These are phyloP conservation scores for Fusarium euwallaceae DNA, from an alignment of 2,329 filamentous ascomycete species.

Conservation along the genomic window DNA sequence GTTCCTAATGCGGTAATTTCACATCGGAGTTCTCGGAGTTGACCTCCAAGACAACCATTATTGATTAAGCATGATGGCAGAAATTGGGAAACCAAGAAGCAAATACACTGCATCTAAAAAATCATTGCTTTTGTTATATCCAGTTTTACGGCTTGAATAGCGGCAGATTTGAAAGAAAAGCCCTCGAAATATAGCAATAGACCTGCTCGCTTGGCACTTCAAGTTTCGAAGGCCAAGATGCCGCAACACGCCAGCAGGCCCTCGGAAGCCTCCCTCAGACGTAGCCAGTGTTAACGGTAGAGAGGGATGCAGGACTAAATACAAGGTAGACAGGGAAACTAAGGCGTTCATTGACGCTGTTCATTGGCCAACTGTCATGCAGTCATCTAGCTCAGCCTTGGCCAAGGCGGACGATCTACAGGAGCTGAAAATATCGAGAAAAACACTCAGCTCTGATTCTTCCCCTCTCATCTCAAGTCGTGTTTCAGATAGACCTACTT, in stretches of 20 bases:
- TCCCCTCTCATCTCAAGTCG: neutral
- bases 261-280: neutral
- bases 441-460: neutral
- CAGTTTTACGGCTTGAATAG: neutral
- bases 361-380: neutral
- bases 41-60: neutral
- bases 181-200: neutral
- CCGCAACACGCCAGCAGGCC: neutral
- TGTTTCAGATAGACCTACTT: neutral
- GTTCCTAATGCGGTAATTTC: slow-evolving; percentile 16
- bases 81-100: neutral
- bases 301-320: neutral
- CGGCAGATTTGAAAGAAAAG: neutral
- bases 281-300: neutral
- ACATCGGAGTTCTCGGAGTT: slow-evolving; percentile 32
- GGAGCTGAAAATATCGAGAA: neutral
- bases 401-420: neutral
- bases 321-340: neutral
- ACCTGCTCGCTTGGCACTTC: neutral
- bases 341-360: neutral
- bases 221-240: neutral
- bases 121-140: neutral
- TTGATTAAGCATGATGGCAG: neutral
- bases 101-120: neutral
- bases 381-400: neutral